Evolutionary conservation across 768 basidiomycete genomes (phyloP).

Genomic region (Thelephora aurantiotincta): DNA sequence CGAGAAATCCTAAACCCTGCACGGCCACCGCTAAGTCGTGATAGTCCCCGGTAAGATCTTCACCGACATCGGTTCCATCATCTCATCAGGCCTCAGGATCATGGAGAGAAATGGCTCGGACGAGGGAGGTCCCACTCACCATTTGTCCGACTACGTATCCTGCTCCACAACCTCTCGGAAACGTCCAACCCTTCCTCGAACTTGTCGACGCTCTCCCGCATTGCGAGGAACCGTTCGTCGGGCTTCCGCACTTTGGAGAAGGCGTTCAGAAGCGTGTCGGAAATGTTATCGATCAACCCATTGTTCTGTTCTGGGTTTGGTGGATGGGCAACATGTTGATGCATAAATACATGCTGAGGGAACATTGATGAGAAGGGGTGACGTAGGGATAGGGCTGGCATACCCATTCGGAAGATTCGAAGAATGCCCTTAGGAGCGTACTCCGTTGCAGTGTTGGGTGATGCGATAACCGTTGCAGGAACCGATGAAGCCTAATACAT

Average conservation of each 20-base stretch:
- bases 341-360: constrained; percentile 85
- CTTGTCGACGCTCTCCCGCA: constrained; percentile 87
- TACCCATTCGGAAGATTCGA: constrained; percentile 98
- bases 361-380: constrained; percentile 2
- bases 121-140: constrained; percentile 43
- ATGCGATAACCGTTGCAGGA: constrained; percentile 78
- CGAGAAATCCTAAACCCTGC: constrained; percentile 94
- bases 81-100: constrained; percentile 79
- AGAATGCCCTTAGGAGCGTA: constrained; percentile 84
- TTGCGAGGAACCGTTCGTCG: constrained; percentile 85
- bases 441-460: constrained; percentile 92
- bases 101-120: constrained; percentile 17
- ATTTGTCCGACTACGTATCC: constrained; percentile 68
- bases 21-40: constrained; percentile 94
- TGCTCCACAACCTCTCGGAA: constrained; percentile 70
- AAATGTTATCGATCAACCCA: constrained; percentile 86
- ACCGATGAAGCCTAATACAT: constrained; percentile 67
- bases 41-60: constrained; percentile 96
- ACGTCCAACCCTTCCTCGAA: constrained; percentile 86
- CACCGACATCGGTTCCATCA: constrained; percentile 61
- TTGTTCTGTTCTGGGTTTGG: constrained; percentile 68
- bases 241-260: constrained; percentile 94
- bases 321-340: constrained; percentile 88
- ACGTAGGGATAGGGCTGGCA: constrained; percentile 11
- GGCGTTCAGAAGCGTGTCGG: constrained; percentile 91